Evolutionary conservation across 139 green algal genomes (phyloP), one percentile per base, ranked within the genome.

Genomic region (Deuterostichococcus epilithicus): DNA sequence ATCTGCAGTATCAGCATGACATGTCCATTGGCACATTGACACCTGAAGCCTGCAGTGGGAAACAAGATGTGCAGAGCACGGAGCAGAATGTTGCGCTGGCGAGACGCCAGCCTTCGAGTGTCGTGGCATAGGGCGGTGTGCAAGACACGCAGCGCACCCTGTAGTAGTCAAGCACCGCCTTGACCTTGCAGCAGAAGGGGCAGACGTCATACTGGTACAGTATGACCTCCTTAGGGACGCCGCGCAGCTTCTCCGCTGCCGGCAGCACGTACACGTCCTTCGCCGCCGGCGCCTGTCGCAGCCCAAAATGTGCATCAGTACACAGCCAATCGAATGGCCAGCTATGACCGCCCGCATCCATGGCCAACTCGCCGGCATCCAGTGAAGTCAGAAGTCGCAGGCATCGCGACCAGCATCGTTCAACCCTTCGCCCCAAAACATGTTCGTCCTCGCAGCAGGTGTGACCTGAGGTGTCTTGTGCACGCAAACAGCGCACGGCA

Each of bases 171-270:
- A 99, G 83, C 68, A 94, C 91, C 20, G 96, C 95, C 76, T 96
- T 97, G 33, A 99, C 93, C 79, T 99, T 99, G 90, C 92, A 97
- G 89, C 96, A 99, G 83, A 98, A 99, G 20, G 96, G 96, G 84
- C 96, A 99, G 0, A 97, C 91, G 76, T 98, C 96, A 73, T 99
- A 99, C 82, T 97, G 92, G 82, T 97, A 97, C 67, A 97, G 72
- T 18, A 83, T 90, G 32, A 97, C 75, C 26, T 83, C 72, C 35
- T 66, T 70, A 28, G 87, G 85, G 26, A 90, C 47, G 25, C 66
- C 80, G 33, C 52, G 10, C 52, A 63, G 52, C 13, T 20, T 20
- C 52, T 63, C 52, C 26, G n/a, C n/a, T n/a, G 52, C 5, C 20
- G 52, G 52, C 52, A 63, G 52, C 52, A 5, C 13, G 18, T 63